Percentiles rank a stretch among this genome's conserved stretches.
These are phyloP conservation scores for Solanum chilense DNA, from an alignment of 257 asterid genomes.

Conservation along the genomic window DNA sequence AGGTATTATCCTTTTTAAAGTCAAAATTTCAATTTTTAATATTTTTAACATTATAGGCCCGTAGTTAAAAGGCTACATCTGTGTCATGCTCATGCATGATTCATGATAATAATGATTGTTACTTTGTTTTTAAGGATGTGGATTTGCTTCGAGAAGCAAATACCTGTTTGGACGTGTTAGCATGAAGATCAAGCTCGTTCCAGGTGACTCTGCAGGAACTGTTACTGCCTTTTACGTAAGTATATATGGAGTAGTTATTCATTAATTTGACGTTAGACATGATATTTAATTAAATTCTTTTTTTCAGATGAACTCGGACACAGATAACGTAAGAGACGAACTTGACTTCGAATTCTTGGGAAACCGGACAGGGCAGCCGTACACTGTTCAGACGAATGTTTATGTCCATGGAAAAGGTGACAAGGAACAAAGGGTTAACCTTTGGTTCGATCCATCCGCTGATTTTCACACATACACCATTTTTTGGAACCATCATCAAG, in stretches of 20 bases:
- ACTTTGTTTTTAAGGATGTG: constrained; percentile 13
- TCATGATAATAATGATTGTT: not conserved
- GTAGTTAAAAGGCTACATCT: not conserved
- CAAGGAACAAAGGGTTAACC: constrained; percentile 73
- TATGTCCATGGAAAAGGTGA: constrained; percentile 79
- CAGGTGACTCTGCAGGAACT: constrained; percentile 45
- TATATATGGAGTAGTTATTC: not conserved
- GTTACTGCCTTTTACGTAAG: constrained; percentile 37
- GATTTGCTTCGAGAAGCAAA: constrained; percentile 21
- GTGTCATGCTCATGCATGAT: not conserved
- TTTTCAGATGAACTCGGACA: constrained; percentile 73
- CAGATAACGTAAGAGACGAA: constrained; percentile 48
- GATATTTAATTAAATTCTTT: not conserved
- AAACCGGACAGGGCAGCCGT: constrained; percentile 80
- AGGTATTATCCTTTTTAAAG: constrained; percentile 10
- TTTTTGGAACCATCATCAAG: constrained; percentile 44
- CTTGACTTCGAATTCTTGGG: constrained; percentile 92
- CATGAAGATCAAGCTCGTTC: constrained; percentile 40
- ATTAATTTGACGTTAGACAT: not conserved
- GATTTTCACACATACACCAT: constrained; percentile 63
- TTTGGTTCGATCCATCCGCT: constrained; percentile 78
- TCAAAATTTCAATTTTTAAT: not conserved
- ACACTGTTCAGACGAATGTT: constrained; percentile 81
- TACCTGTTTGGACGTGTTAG: constrained; percentile 27
- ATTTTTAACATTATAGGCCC: not conserved